Base-by-base conservation (phyloP, 805 yeast species). In the Schwanniomyces vanrijiae region DNA sequence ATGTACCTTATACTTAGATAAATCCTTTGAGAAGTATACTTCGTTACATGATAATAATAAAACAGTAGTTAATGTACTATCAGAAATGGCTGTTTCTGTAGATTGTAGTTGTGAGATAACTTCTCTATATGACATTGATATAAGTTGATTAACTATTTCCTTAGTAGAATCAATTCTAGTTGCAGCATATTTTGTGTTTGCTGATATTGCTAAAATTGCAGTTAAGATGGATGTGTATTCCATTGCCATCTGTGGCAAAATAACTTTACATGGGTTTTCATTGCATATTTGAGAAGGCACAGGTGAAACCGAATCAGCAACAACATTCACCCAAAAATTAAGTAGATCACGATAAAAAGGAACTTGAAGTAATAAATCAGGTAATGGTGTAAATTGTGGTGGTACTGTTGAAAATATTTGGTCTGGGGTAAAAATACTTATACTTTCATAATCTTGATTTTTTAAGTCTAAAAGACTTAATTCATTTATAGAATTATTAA, bases 181-280 rank as follows among this genome's bases (percentile, higher is more conserved):
- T 4, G 68, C 49, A 40, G 52, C 53, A 3, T 68, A 61, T 44
- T 66, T 55, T 8, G 65, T 51, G 2, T 60, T 56, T 2, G 75
- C 76, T 1, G 76, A 61, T 53, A 68, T 69, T 9, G 77, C 77
- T 25, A 86, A 61, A 10, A 86, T 50, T 1, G 86, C 68, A 1
- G 87, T 75, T 52, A 85, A 62, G 11, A 86, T 60, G 0, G 86
- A 77, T 4, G 81, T 78, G 48, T 77, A 73, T 21, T 74, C 71
- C 74, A 83, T 68, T 1, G 92, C 90, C 76, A 87, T 73, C 54
- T 78, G 79, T 0, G 94, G 92, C 10, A 88, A 62, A 5, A 84
- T 66, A 10, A 75, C 75, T 49, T 77, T 76, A 65, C 85, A 86
- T 0, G 95, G 95, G 54, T 85, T 83, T 13, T 78, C 81, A 16